Percentiles rank a stretch among this genome's conserved stretches.
Evolutionary conservation across 1,284 basidiomycete genomes (phyloP).

Genomic region (Butyriboletus appendiculatus): DNA sequence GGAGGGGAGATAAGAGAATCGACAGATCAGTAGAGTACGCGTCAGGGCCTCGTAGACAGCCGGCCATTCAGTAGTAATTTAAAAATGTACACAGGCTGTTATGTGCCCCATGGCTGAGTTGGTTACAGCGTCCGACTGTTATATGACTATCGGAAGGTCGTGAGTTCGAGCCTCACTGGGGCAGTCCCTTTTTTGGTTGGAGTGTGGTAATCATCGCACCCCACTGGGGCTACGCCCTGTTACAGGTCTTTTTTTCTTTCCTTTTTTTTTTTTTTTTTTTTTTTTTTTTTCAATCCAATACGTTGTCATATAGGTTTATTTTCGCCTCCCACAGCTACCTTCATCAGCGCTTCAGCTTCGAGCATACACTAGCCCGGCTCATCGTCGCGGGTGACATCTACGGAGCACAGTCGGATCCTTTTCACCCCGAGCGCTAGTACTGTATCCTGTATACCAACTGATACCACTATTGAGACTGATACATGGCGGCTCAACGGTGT

Average conservation of each 20-base stretch:
- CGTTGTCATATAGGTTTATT: not conserved
- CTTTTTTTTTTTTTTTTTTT: too few species aligned
- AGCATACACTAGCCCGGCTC: not conserved
- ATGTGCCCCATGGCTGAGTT: conserved; percentile 77
- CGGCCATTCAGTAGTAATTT: too few species aligned
- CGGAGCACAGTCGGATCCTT: not conserved
- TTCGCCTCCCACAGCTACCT: not conserved
- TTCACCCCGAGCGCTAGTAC: conserved; percentile 1
- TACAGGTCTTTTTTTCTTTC: not conserved
- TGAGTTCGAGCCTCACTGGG: conserved; percentile 75
- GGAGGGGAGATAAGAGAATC: not conserved
- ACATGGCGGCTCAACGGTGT: conserved; percentile 6
- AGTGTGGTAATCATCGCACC: too few species aligned
- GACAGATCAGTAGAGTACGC: not conserved
- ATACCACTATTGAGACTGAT: conserved; percentile 4
- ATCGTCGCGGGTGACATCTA: not conserved
- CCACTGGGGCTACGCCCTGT: not conserved
- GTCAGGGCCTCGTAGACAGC: not conserved
- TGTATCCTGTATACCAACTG: conserved; percentile 5
- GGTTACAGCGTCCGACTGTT: conserved; percentile 85
- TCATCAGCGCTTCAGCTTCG: not conserved
- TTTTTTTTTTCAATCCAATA: too few species aligned
- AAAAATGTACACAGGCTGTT: fast-evolving
- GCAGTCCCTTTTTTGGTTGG: conserved; percentile 42
- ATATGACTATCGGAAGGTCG: conserved; percentile 63